Conservation (phyloP, 805 yeast genomes). For the Cyberlindnera maclurae region DNA sequence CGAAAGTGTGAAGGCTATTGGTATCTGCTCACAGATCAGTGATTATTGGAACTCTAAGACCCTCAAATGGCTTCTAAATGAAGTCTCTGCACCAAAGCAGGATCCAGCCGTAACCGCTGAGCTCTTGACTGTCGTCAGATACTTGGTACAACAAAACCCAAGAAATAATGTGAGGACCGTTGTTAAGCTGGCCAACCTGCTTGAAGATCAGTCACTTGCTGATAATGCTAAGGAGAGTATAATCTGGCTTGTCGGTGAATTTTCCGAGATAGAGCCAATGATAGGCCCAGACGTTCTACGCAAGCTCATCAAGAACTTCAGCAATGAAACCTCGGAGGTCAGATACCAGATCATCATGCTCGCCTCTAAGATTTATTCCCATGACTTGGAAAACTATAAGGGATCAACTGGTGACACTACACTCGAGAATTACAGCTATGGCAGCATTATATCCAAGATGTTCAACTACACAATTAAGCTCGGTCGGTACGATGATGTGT, state of each 20-base stretch:
- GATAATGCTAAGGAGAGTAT: slow-evolving; percentile 70
- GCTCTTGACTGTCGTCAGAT: slow-evolving; percentile 64
- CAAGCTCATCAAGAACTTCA: slow-evolving; percentile 43
- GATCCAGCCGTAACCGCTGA: slow-evolving; percentile 44
- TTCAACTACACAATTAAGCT: slow-evolving; percentile 56
- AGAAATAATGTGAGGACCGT: slow-evolving; percentile 47
- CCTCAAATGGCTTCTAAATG: slow-evolving; percentile 55
- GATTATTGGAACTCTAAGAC: slow-evolving; percentile 45
- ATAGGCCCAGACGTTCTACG: slow-evolving; percentile 76
- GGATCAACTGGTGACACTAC: slow-evolving; percentile 17
- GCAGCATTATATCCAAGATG: slow-evolving; percentile 38
- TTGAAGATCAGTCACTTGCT: slow-evolving; percentile 22
- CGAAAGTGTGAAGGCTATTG: slow-evolving; percentile 55
- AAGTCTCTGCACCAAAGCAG: slow-evolving; percentile 29
- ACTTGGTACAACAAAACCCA: slow-evolving; percentile 59
- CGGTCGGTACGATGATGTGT: slow-evolving; percentile 64
- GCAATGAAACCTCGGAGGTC: slow-evolving; percentile 48
- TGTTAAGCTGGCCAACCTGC: slow-evolving; percentile 37
- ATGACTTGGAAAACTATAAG: slow-evolving; percentile 39
- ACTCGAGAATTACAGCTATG: slow-evolving; percentile 26
- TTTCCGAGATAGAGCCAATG: slow-evolving; percentile 37
- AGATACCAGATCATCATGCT: slow-evolving; percentile 65
- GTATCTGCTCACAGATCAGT: slow-evolving; percentile 46
- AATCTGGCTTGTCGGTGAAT: slow-evolving; percentile 89
- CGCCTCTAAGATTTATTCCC: slow-evolving; percentile 65